phyloP scores from a whole-genome alignment of 164 flowering plant species.

The Saururus chinensis region DNA sequence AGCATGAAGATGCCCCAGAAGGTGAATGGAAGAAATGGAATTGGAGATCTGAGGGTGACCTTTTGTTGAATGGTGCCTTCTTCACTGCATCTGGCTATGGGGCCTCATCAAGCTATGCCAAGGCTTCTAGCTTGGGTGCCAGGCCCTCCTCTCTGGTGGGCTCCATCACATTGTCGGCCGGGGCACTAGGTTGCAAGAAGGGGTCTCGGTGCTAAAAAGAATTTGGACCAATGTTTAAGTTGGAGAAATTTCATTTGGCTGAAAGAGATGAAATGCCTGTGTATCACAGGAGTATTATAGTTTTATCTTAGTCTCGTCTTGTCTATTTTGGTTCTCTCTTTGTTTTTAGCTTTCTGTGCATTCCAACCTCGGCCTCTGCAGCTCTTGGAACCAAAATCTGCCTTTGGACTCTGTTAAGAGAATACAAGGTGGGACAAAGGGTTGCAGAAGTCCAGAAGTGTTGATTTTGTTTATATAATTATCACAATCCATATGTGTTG shows the following conservation, averaged over 20 bases:
- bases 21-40: conserved; percentile 60
- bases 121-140: conserved; percentile 58
- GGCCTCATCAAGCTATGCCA: conserved; percentile 55
- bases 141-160: conserved; percentile 47
- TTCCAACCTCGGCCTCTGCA: conserved; percentile 14
- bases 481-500: conserved; percentile 7
- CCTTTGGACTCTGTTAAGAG: not conserved
- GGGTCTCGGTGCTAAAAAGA: conserved; percentile 36
- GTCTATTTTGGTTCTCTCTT: not conserved
- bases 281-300: not conserved
- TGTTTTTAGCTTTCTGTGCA: not conserved
- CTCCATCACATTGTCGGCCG: conserved; percentile 37
- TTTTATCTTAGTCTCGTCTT: not conserved
- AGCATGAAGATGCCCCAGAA: conserved; percentile 44
- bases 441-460: conserved; percentile 4
- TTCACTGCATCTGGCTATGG: conserved; percentile 55
- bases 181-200: conserved; percentile 49
- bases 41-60: conserved; percentile 73
- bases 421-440: too few relatives aligned
- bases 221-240: not conserved
- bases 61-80: conserved; percentile 64
- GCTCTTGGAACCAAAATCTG: not conserved
- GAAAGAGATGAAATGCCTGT: not conserved
- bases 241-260: not conserved
- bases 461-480: not conserved